Evolutionary conservation across 345 rosid species (phyloP), one percentile per base, ranked within the genome.

Genomic region (Schrenkiella parvula): DNA sequence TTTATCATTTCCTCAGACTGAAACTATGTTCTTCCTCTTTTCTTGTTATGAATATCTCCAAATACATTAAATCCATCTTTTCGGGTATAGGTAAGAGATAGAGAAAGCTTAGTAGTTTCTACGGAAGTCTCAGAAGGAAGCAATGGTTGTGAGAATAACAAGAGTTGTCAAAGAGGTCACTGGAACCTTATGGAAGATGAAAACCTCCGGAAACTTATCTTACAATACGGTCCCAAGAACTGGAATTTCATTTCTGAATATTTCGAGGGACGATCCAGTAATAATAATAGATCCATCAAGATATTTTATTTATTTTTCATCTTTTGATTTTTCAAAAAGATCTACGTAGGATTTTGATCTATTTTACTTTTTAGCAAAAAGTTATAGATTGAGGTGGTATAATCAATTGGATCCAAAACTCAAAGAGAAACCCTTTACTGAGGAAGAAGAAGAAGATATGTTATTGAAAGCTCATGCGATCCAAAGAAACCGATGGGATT

Each of bases 301-400:
- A 39, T 14, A 13, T 4, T 55, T 8, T 54, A 28, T 8, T 8
- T 22, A 39, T 14, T 3, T 4, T 55, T 8, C 29, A 28, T 8
- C 12, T 22, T 51, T 52, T 52, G 41, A 2, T 9, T 1, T 8
- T 15, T 31, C 61, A 55, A 55, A 38, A 55, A 55, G 25, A 55
- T 14, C 35, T 15, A 37, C 31, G 25, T 31, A 55, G 23, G 11
- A 62, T 47, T 53, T 18, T 28, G 28, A 41, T 55, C 0, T 17
- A 7, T 55, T 55, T 4, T 31, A 17, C 3, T 9, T 4, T 55
- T 31, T 55, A 84, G 88, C 84, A 31, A 82, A 84, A 70, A 84
- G 86, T 34, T 85, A 83, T 66, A 80, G 88, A 72, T 71, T 85
- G 71, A 85, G 88, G 29, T 85, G 88, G 88, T 85, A 64, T 44